Evolutionary conservation across 2,329 filamentous ascomycete genomes (phyloP).

Genomic region (Xylariaceae sp.): DNA sequence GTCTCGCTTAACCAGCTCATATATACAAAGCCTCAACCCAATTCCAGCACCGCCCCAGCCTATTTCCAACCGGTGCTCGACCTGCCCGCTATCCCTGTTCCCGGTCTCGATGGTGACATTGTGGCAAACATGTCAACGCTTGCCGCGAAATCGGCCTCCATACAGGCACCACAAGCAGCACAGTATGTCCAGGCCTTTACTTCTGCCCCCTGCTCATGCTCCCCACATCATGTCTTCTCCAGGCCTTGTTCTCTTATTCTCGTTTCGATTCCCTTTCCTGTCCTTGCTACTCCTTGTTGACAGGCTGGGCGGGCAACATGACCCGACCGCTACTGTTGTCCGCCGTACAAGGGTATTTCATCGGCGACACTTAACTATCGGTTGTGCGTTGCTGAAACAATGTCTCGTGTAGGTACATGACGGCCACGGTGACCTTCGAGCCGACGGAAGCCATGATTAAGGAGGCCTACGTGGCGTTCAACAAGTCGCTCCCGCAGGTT

Average conservation of each 20-base stretch:
- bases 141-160: constrained; percentile 4
- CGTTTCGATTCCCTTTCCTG: not conserved
- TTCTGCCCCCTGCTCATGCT: not conserved
- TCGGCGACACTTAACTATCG: not conserved
- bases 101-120: too few species aligned
- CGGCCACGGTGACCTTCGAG: constrained; percentile 12
- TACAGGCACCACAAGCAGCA: constrained; percentile 12
- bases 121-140: constrained; percentile 15
- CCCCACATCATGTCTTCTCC: not conserved
- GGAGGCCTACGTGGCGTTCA: constrained; percentile 12
- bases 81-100: too few species aligned
- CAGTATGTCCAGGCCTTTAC: constrained; percentile 10
- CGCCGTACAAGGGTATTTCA: too few species aligned
- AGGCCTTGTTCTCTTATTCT: not conserved
- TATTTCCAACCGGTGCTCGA: too few species aligned
- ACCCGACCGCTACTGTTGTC: too few species aligned
- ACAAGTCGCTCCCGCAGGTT: constrained; percentile 4
- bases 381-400: not conserved
- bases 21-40: constrained; percentile 10
- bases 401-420: constrained; percentile 7
- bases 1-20: constrained; percentile 12
- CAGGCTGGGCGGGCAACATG: too few species aligned
- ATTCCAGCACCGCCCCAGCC: too few species aligned
- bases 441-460: constrained; percentile 14
- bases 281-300: too few species aligned